Percentiles rank a stretch among this genome's conserved stretches.
These are phyloP conservation scores for Clonostachys sp. DNA, from an alignment of 2,329 filamentous ascomycete species.

Conservation along the genomic window DNA sequence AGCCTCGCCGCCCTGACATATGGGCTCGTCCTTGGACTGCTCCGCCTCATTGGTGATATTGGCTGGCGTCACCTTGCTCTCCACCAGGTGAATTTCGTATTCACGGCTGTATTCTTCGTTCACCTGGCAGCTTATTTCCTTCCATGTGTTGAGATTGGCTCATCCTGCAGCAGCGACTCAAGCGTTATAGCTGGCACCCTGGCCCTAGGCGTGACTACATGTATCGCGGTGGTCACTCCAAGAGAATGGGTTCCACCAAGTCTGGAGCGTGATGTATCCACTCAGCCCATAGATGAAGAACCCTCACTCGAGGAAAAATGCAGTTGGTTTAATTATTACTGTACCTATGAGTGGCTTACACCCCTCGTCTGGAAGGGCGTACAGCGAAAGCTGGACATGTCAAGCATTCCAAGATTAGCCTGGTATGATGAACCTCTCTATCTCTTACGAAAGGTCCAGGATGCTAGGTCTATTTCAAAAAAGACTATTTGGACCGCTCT, in stretches of 20 bases:
- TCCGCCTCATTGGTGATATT: conserved; percentile 29
- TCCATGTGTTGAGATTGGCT: conserved; percentile 33
- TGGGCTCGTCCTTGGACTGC: conserved; percentile 35
- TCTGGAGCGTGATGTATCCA: conserved; percentile 27
- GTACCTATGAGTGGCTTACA: conserved; percentile 46
- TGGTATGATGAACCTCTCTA: conserved; percentile 52
- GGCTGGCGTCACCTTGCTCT: conserved; percentile 40
- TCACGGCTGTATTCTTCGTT: conserved; percentile 27
- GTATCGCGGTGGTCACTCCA: conserved; percentile 38
- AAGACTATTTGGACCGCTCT: conserved; percentile 40
- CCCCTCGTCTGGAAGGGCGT: conserved; percentile 42
- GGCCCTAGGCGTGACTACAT: conserved; percentile 26
- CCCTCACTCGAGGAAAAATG: conserved; percentile 47
- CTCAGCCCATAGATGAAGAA: conserved; percentile 19
- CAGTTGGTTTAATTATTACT: conserved; percentile 47
- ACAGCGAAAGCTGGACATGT: conserved; percentile 35
- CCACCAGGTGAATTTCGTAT: conserved; percentile 42
- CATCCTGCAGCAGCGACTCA: conserved; percentile 18
- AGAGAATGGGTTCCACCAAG: conserved; percentile 44
- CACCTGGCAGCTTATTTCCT: conserved; percentile 29
- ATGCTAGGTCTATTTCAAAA: conserved; percentile 33
- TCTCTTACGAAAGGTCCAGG: conserved; percentile 35
- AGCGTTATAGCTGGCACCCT: conserved; percentile 25
- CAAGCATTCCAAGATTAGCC: conserved; percentile 41
- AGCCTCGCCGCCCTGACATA: conserved; percentile 30